phyloP scores from a whole-genome alignment of 805 yeast species.

The Kluyveromyces lactis region DNA sequence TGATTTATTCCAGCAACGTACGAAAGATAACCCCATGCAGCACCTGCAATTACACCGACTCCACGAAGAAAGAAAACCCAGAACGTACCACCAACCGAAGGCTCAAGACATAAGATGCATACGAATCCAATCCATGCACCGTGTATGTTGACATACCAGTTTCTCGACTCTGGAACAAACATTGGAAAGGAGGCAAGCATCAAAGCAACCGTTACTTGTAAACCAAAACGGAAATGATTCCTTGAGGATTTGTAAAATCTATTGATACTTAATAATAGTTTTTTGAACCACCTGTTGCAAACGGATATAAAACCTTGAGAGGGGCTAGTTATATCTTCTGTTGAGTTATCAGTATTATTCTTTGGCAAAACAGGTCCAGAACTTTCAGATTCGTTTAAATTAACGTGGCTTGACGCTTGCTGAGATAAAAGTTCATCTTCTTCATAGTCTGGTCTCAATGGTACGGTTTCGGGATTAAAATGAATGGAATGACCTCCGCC shows the following conservation, averaged over 20 bases:
- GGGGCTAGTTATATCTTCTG: background rate
- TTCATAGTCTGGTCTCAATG: conserved; percentile 20
- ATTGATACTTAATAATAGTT: conserved; percentile 6
- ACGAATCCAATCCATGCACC: conserved; percentile 51
- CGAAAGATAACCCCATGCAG: conserved; percentile 42
- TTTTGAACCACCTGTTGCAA: background rate
- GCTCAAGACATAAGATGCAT: conserved; percentile 40
- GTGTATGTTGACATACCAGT: conserved; percentile 41
- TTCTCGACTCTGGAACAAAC: conserved; percentile 38
- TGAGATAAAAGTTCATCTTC: conserved; percentile 24
- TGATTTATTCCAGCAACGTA: conserved; percentile 38
- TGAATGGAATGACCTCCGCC: conserved; percentile 21
- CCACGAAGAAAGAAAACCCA: conserved; percentile 40
- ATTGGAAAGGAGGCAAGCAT: conserved; percentile 44
- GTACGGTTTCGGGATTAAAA: conserved; percentile 11
- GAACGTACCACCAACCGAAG: conserved; percentile 43
- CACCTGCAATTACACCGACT: conserved; percentile 39
- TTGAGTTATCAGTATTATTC: background rate
- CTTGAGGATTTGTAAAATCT: conserved; percentile 15
- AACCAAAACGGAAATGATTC: conserved; percentile 37
- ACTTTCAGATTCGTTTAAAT: background rate
- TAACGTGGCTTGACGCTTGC: conserved; percentile 5
- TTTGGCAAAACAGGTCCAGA: background rate
- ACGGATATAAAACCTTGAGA: no score
- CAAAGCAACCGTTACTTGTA: conserved; percentile 38